phyloP scores from a whole-genome alignment of 2,329 filamentous ascomycete genomes.

The Neonectria coccinea region DNA sequence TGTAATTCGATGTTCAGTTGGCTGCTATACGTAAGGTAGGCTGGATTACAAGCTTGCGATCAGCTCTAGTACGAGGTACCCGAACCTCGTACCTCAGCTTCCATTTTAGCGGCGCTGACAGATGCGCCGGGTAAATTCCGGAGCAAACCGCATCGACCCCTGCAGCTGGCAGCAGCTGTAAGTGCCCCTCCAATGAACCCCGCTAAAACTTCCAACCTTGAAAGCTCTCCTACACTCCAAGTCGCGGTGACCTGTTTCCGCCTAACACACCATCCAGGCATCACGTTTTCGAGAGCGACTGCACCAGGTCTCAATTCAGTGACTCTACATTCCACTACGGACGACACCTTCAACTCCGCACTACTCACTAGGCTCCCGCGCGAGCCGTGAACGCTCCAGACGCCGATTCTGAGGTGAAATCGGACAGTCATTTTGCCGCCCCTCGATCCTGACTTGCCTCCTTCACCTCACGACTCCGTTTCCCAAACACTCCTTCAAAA shows the following conservation, averaged over 20 bases:
- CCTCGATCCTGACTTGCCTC: constrained; percentile 30
- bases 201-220: constrained; percentile 46
- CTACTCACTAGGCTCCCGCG: constrained; percentile 14
- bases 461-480: constrained; percentile 19
- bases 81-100: neutral
- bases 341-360: neutral
- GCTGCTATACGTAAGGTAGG: neutral
- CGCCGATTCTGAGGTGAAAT: constrained; percentile 32
- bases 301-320: neutral
- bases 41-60: constrained; percentile 1
- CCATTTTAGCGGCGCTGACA: neutral
- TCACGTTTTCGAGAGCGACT: neutral
- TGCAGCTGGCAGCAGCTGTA: constrained; percentile 31
- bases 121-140: constrained; percentile 49
- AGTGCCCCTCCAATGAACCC: constrained; percentile 51
- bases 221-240: constrained; percentile 31
- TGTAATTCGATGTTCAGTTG: constrained; percentile 1
- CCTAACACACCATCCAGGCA: constrained; percentile 27
- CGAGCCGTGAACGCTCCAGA: constrained; percentile 23
- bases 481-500: constrained; percentile 39
- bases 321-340: neutral
- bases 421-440: constrained; percentile 16
- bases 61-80: neutral
- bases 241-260: constrained; percentile 34
- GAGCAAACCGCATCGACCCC: constrained; percentile 21